Base-by-base conservation (phyloP, 2,329 filamentous ascomycete genomes). In the Epichloe gansuensis region DNA sequence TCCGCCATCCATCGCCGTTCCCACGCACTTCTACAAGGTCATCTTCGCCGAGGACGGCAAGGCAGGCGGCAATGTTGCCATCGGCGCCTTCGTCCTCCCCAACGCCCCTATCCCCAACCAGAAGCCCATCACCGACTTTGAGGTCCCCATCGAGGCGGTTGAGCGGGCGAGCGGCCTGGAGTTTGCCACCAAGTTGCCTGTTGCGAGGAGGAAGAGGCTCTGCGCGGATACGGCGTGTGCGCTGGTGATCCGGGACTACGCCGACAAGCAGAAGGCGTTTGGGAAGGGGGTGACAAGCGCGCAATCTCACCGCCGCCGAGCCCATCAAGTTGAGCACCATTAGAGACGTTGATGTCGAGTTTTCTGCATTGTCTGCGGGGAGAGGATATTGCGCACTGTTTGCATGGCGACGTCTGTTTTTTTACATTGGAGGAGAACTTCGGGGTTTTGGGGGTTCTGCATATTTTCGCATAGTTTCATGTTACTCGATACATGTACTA, bases 1-100 rank as follows among this genome's bases (percentile, higher is more conserved):
- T 65, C 93, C 93, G 58, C 91, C 93, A 7, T 94, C 90, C 63
- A 86, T 98, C 52, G 91, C 93, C 28, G 93, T 98, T 51, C 93
- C 93, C 3, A 98, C 93, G 23, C 93, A 98, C 69, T 98, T 98
- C 73, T 98, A 95, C 80, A 98, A 98, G 75, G 89, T 98, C 64
- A 93, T 98, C 61, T 95, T 93, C 63, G 93, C 88, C 28, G 93
- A 98, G 72, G 89, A 95, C 63, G 87, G 86, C 3, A 72, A 69
- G 1, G 69, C 65, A 9, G 76, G 76, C 28, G 87, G 88, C 17
- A 85, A 85, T 57, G 93, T 98, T 37, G 89, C 90, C 35, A 73
- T 98, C 38, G 93, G 88, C 46, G 93, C 93, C 7, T 98, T 98
- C 64, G 91, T 98, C 51, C 76, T 98, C 61, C 93, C 93, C 15